A percentile compares a stretch with the other conserved stretches of the same genome.
These are phyloP conservation scores for Azolla pinnata DNA, from an alignment of 75 land plant genomes.

Conservation along the genomic window DNA sequence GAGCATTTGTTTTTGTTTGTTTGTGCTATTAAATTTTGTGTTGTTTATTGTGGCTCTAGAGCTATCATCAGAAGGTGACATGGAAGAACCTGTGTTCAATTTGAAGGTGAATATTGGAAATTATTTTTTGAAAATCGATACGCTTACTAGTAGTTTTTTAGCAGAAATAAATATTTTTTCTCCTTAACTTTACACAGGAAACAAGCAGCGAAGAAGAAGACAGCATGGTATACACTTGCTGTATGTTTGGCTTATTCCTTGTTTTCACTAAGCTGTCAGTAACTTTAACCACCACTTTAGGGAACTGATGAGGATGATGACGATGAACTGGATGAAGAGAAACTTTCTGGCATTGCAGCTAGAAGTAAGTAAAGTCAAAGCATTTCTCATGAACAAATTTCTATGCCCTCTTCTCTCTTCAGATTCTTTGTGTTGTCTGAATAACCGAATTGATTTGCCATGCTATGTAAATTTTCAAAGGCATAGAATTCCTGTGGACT, in stretches of 20 bases:
- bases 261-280: background rate
- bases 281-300: no score
- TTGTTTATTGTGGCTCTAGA: background rate
- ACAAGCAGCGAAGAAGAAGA: conserved; percentile 4
- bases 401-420: no score
- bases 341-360: conserved; percentile 43
- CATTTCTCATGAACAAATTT: no score
- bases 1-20: no score
- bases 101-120: conserved; percentile 30
- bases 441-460: no score
- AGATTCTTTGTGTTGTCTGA: no score
- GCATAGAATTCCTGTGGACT: no score
- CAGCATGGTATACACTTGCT: background rate
- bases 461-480: no score
- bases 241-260: background rate
- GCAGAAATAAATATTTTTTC: background rate
- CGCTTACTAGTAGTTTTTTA: background rate
- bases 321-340: conserved; percentile 37
- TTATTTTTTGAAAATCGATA: background rate
- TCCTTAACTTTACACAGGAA: conserved; percentile 6
- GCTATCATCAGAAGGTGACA: conserved; percentile 45
- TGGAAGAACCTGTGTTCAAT: conserved; percentile 52
- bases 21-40: background rate
- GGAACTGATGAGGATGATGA: conserved; percentile 39
- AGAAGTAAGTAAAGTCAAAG: conserved; percentile 47